Evolutionary conservation across 2,329 filamentous ascomycete genomes (phyloP).

Genomic region (Elsinoe fawcettii): DNA sequence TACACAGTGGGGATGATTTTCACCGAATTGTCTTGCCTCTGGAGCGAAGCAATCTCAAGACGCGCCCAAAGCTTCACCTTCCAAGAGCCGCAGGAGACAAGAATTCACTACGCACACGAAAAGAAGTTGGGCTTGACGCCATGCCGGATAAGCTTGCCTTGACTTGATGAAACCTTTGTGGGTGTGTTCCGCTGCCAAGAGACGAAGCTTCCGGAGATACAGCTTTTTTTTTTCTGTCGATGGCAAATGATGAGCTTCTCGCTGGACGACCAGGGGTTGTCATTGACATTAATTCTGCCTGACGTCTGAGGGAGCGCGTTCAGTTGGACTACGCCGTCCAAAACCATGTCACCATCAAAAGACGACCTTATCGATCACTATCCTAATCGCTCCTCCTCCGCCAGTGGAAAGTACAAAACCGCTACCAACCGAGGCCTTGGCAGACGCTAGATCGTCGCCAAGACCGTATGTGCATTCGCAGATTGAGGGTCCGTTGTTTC

Average conservation of each 20-base stretch:
- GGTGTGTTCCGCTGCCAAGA: neutral
- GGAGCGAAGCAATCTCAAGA: slow-evolving; percentile 8
- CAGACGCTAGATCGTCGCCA: slow-evolving; percentile 10
- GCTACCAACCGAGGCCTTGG: slow-evolving; percentile 12
- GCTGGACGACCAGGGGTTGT: too few relatives aligned
- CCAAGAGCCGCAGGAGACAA: slow-evolving; percentile 9
- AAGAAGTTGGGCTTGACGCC: slow-evolving; percentile 11
- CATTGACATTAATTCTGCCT: too few relatives aligned
- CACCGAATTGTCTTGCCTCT: slow-evolving; percentile 1
- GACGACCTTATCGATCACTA: neutral
- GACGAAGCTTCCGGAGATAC: neutral
- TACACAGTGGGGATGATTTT: neutral
- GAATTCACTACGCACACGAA: neutral
- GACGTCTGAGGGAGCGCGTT: too few relatives aligned
- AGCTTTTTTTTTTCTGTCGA: neutral
- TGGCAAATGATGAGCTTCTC: neutral
- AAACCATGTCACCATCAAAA: neutral
- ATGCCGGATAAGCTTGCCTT: slow-evolving; percentile 11
- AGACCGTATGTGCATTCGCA: slow-evolving; percentile 10
- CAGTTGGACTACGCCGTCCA: neutral
- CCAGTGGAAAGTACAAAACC: neutral
- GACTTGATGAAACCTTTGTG: neutral
- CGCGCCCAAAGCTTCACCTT: slow-evolving; percentile 11
- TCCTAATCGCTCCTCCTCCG: neutral
- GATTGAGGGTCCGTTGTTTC: slow-evolving; percentile 14